phyloP scores from a whole-genome alignment of 208 protist genomes.

The Leptomonas seymouri region DNA sequence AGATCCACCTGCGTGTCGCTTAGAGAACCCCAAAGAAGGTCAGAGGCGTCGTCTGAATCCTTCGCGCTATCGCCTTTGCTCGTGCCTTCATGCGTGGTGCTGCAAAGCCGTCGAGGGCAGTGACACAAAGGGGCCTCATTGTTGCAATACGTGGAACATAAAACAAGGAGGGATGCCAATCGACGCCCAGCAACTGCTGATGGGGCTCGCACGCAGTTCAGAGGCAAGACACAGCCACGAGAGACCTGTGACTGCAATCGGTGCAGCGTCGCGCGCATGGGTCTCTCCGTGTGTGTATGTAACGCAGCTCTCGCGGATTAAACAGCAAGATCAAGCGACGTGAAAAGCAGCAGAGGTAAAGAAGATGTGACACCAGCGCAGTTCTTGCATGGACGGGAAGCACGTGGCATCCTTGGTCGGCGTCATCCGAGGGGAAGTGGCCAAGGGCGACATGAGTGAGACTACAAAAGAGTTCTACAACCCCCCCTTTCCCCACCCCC shows the following conservation, averaged over 20 bases:
- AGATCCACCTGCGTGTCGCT: background rate
- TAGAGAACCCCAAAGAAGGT: constrained; percentile 26
- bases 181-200: background rate
- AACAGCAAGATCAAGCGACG: background rate
- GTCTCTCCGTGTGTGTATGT: background rate
- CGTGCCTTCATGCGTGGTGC: background rate
- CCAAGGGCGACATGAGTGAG: too few species aligned
- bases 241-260: background rate
- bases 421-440: too few species aligned
- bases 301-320: background rate
- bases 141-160: background rate
- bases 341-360: too few species aligned
- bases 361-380: too few species aligned
- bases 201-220: background rate
- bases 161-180: background rate
- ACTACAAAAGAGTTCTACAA: too few species aligned
- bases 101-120: background rate
- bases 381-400: too few species aligned
- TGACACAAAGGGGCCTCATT: background rate
- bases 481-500: too few species aligned
- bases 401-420: too few species aligned
- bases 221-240: background rate
- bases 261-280: constrained; percentile 9
- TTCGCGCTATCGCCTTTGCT: background rate
- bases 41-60: constrained; percentile 20